Base-by-base conservation (phyloP, 805 yeast genomes). In the Saturnispora besseyi region DNA sequence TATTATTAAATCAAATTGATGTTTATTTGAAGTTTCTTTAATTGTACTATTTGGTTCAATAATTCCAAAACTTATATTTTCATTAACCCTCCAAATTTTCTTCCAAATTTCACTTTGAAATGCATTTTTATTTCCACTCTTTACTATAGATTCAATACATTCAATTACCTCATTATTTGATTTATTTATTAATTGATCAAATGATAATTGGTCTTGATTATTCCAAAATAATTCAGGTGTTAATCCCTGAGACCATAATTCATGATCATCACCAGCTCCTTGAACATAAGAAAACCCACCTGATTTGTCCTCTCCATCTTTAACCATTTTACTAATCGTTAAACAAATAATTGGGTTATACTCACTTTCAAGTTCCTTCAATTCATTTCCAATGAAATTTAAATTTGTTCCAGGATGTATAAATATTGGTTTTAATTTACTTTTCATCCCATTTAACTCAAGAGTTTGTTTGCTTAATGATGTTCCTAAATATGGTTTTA, bases 261-360 rank as follows among this genome's bases (percentile, higher is more conserved):
- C 97, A 62, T 89, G 96, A 59, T 90, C 96, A 63, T 89, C 97
- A 0, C 93, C 96, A 0, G 96, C 93, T 1, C 97, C 97, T 64
- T 88, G 96, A 1, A 88, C 85, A 60, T 89, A 89, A 0, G 73
- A 65, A 55, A 67, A 82, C 0, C 80, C 82, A 8, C 62, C 52
- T 44, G 73, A 57, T 44, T 67, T 66, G 46, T 68, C 73, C 6
- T 68, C 65, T 7, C 86, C 87, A 62, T 81, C 87, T 55, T 78
- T 82, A 18, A 74, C 77, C 60, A 70, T 72, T 50, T 72, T 70
- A 41, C 90, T 83, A 0, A 85, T 83, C 0, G 88, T 82, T 46
- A 87, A 72, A 6, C 45, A 77, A 65, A 8, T 79, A 58, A 9
- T 77, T 47, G 29, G 86, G 73, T 49, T 66, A 60, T 28, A 49